phyloP scores from a whole-genome alignment of 2,329 filamentous ascomycete species.

The Fusarium sp. region DNA sequence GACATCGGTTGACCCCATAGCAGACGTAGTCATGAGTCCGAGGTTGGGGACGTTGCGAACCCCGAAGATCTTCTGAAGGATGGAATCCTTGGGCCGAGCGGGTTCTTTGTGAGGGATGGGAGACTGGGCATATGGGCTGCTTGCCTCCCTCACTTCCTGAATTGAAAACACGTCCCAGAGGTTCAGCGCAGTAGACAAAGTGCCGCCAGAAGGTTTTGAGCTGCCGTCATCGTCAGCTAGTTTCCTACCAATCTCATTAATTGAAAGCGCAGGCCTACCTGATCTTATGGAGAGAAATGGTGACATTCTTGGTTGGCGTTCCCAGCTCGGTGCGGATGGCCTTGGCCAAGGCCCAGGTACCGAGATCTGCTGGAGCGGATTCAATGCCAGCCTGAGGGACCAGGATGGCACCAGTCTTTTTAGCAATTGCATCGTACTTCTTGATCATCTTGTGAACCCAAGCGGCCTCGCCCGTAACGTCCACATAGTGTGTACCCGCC shows the following conservation, averaged over 20 bases:
- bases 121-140: conserved; percentile 70
- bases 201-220: conserved; percentile 73
- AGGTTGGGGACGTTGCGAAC: conserved; percentile 65
- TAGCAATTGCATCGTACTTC: conserved; percentile 70
- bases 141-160: conserved; percentile 62
- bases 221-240: conserved; percentile 35
- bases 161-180: conserved; percentile 69
- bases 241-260: neutral
- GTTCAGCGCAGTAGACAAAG: conserved; percentile 76
- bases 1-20: conserved; percentile 66
- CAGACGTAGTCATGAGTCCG: conserved; percentile 69
- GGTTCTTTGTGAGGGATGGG: conserved; percentile 65
- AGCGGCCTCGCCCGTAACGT: conserved; percentile 73
- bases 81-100: conserved; percentile 45
- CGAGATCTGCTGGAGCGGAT: conserved; percentile 73
- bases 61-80: conserved; percentile 66
- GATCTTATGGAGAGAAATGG: conserved; percentile 64
- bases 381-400: conserved; percentile 76
- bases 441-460: conserved; percentile 73
- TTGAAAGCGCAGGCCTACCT: conserved; percentile 52
- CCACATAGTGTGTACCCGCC: conserved; percentile 75
- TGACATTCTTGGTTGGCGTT: conserved; percentile 67
- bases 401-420: conserved; percentile 70
- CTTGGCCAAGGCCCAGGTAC: conserved; percentile 69
- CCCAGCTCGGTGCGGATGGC: conserved; percentile 66